Evolutionary conservation across 495 filamentous ascomycete species (phyloP), one percentile per base, ranked within the genome.

Genomic region (Stereocaulon alpinum): DNA sequence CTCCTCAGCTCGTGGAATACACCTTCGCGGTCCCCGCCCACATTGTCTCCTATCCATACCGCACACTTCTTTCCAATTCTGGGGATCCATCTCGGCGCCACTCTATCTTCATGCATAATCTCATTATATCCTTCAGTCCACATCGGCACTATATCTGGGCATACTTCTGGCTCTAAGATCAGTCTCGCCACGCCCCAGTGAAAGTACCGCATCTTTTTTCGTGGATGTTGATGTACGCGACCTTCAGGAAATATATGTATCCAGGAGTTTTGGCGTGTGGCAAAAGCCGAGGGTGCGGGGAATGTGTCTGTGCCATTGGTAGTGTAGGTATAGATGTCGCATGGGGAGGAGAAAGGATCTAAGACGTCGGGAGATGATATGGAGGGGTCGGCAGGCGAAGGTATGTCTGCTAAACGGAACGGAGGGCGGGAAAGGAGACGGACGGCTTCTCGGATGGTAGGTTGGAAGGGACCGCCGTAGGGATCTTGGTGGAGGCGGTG

Each of bases 181-280:
- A 96, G 74, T 2, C 93, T 82, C 5, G 91, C 86, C 7, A 96
- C 75, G 6, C 93, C 93, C 93, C 93, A 98, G 71, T 93, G 95
- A 80, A 96, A 96, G 74, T 98, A 98, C 12, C 92, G 86, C 81
- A 96, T 86, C 40, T 83, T 81, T 62, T 84, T 82, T 34, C 77
- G 70, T 3, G 86, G 82, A 58, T 91, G 82, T 74, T 98, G 93
- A 72, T 97, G 91, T 24, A 96, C 87, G 63, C 85, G 86, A 15
- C 90, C 93, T 71, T 98, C 93, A 40, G 93, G 93, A 72, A 96
- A 98, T 45, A 97, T 86, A 72, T 98, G 93, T 3, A 97, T 74
- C 93, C 92, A 96, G 42, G 78, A 77, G 71, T 87, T 75, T 34
- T 76, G 74, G 55, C 81, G 76, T n/a, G 51, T 63, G 0, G 72